Base-by-base conservation (phyloP, 78 protist genomes). In the Dictyostelium discoideum region DNA sequence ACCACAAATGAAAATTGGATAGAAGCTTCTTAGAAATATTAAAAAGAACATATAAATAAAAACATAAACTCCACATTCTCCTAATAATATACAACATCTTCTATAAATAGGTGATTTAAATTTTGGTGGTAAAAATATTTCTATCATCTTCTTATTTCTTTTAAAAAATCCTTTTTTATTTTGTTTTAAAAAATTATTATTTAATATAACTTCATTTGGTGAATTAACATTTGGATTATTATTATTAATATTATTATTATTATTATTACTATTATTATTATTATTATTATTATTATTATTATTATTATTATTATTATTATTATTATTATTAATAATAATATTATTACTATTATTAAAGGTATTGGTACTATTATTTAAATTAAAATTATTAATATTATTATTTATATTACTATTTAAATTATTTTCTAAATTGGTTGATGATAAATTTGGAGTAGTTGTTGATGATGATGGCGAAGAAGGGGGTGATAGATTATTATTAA, bases 381-480 rank as follows among this genome's bases (percentile, higher is more conserved):
- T n/a, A 29, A 5, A 24, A 29, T 29, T 74, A 74, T 65, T n/a
- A n/a, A 8, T 65, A 74, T 65, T n/a, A n/a, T n/a, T 65, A 74
- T 24, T 72, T 72, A 72, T 24, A 13, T 73, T 73, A 8, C 3
- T 26, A 32, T 73, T 48, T 48, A 13, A 29, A 32, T 24, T 26
- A 29, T 72, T 24, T 5, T 73, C 29, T 5, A 73, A 9, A n/a
- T 13, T 77, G 57, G 22, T 44, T 4, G 60, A 54, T 20, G 44
- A 20, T 77, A 39, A 40, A 9, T 44, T 22, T 44, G 26, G 26
- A 16, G 57, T 37, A n/a, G 57, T 29, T 5, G 57, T 18, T 42
- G 84, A 42, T 78, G 57, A 78, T 78, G 84, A n/a, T 32, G 84
- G 84, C 3, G 84, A 40, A 39, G 84, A 78, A 37, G 84, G 84